Evolutionary conservation across 2,329 filamentous ascomycete genomes (phyloP).

Genomic region (Didymosphaeria variabile): DNA sequence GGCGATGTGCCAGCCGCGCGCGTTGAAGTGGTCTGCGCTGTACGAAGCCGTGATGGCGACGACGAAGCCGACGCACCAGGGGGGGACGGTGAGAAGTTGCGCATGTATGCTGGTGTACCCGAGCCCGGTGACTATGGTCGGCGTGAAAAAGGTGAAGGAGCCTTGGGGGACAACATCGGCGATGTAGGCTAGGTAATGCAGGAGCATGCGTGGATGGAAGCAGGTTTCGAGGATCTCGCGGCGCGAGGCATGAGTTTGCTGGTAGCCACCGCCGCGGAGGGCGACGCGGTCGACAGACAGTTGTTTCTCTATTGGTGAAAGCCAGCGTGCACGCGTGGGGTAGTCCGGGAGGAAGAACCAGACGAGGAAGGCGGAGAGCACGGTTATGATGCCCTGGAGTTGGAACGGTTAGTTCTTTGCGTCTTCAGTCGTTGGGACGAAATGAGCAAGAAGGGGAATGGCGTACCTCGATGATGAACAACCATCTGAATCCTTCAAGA

Average conservation of each 20-base stretch:
- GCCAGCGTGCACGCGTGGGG: conserved; percentile 57
- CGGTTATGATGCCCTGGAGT: conserved; percentile 21
- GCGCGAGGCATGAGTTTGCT: conserved; percentile 45
- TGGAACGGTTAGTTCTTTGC: too few species aligned
- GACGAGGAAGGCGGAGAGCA: conserved; percentile 38
- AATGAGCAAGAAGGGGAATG: conserved; percentile 30
- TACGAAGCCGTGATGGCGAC: conserved; percentile 35
- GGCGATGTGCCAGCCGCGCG: conserved; percentile 31
- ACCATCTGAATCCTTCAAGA: conserved; percentile 57
- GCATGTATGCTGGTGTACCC: conserved; percentile 53
- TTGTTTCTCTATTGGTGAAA: conserved; percentile 40
- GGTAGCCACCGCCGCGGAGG: conserved; percentile 49
- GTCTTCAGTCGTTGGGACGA: background rate
- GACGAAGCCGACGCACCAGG: conserved; percentile 47
- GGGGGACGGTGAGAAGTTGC: conserved; percentile 52
- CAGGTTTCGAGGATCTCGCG: conserved; percentile 50
- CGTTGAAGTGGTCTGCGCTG: conserved; percentile 34
- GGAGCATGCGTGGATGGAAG: conserved; percentile 50
- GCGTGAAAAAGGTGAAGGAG: conserved; percentile 54
- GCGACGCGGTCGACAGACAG: conserved; percentile 35
- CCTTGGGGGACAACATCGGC: conserved; percentile 43
- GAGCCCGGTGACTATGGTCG: conserved; percentile 55
- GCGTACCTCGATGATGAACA: conserved; percentile 58
- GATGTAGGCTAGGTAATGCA: conserved; percentile 43
- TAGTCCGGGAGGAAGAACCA: conserved; percentile 60